phyloP scores from a whole-genome alignment of 345 rosid species.

The Citrus sp. region DNA sequence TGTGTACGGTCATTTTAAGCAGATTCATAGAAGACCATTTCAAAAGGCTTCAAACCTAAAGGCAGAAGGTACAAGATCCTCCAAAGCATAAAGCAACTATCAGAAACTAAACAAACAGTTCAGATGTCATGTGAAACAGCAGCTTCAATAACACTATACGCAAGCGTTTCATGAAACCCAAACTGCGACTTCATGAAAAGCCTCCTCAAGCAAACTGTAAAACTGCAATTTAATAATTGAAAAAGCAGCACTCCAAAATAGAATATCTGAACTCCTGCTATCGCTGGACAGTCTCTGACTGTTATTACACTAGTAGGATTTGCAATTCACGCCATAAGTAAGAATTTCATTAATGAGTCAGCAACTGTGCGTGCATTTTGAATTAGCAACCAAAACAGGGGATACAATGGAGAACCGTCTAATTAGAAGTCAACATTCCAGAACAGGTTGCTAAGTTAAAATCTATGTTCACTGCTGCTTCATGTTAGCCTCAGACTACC shows the following conservation, averaged over 20 bases:
- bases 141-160: not conserved
- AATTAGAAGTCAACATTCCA: constrained; percentile 15
- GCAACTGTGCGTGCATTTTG: not conserved
- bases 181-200: not conserved
- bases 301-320: not conserved
- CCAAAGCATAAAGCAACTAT: not conserved
- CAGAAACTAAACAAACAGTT: constrained; percentile 5
- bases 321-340: not conserved
- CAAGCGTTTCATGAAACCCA: not conserved
- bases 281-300: constrained; percentile 4
- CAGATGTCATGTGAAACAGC: not conserved
- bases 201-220: not conserved
- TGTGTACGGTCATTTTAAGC: not conserved
- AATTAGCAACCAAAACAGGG: not conserved
- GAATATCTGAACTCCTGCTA: not conserved
- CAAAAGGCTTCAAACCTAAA: constrained; percentile 8
- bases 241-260: not conserved
- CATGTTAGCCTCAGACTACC: constrained; percentile 47
- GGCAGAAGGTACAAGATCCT: not conserved
- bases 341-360: not conserved
- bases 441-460: constrained; percentile 21
- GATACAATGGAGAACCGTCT: constrained; percentile 8
- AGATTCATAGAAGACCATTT: not conserved
- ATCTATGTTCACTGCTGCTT: constrained; percentile 20
- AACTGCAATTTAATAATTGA: not conserved